Evolutionary conservation across 371 early-diverging fungal genomes (phyloP).

Genomic region (Chytridiales sp.): DNA sequence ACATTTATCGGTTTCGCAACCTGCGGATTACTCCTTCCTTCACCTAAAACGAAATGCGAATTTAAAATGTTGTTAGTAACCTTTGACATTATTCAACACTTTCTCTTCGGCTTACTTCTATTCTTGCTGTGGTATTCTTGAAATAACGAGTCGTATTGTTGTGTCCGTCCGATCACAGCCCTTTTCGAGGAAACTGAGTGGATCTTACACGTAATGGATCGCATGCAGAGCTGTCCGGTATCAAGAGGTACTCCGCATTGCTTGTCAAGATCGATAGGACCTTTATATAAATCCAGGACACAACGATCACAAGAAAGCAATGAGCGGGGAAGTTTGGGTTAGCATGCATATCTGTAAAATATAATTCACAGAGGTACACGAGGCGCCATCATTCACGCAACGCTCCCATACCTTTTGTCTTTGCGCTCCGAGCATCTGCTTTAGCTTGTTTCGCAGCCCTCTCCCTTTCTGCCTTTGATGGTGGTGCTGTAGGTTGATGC

Average conservation of each 20-base stretch:
- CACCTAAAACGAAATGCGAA: no score
- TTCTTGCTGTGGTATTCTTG: slow-evolving; percentile 31
- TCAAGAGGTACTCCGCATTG: slow-evolving; percentile 45
- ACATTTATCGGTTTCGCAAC: no score
- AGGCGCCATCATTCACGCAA: slow-evolving; percentile 1
- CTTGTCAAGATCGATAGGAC: slow-evolving; percentile 42
- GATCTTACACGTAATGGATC: slow-evolving; percentile 52
- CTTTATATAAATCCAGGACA: no score
- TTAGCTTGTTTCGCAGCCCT: background rate
- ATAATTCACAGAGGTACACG: background rate
- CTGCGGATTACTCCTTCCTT: no score
- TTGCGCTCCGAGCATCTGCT: background rate
- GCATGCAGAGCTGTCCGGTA: slow-evolving; percentile 29
- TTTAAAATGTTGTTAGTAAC: no score
- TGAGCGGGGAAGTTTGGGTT: background rate
- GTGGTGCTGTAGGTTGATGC: background rate
- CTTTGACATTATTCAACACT: no score
- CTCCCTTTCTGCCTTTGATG: background rate
- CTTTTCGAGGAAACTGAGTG: slow-evolving; percentile 44
- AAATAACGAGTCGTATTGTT: slow-evolving; percentile 37
- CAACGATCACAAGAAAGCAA: no score
- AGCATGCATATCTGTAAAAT: background rate
- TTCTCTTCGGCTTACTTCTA: slow-evolving; percentile 6
- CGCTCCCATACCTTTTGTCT: slow-evolving; percentile 1
- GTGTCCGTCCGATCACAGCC: slow-evolving; percentile 39